A percentile compares a stretch with the other conserved stretches of the same genome.
Evolutionary conservation across 169 alveolate genomes (phyloP).

Genomic region (Cryptosporidium andersoni): DNA sequence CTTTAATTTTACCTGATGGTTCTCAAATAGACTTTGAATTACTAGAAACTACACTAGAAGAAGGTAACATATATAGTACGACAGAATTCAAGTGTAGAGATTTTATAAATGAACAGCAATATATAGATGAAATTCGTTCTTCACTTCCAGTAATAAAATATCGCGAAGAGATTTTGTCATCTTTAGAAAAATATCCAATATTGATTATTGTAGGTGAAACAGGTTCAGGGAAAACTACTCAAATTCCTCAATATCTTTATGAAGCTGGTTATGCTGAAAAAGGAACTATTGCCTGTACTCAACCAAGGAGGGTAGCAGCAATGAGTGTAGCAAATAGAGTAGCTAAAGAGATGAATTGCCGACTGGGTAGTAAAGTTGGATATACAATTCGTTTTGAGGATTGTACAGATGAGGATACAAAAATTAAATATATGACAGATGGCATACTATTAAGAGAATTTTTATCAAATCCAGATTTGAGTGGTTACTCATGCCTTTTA

Average conservation of each 20-base stretch:
- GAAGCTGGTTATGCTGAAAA: conserved; percentile 94
- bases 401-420: conserved; percentile 93
- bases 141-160: conserved; percentile 93
- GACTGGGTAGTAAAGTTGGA: conserved; percentile 97
- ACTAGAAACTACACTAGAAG: conserved; percentile 30
- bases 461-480: conserved; percentile 93
- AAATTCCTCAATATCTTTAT: conserved; percentile 96
- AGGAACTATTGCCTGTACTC: conserved; percentile 98
- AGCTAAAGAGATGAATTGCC: conserved; percentile 95
- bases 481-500: conserved; percentile 91
- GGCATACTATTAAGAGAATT: conserved; percentile 99
- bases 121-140: conserved; percentile 75
- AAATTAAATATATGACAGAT: conserved; percentile 99
- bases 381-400: conserved; percentile 96
- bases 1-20: conserved; percentile 49
- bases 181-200: conserved; percentile 90
- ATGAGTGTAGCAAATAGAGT: conserved; percentile 99
- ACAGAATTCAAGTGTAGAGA: not conserved
- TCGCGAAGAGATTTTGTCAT: conserved; percentile 90
- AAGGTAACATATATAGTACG: not conserved
- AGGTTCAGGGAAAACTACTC: conserved; percentile 99
- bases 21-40: conserved; percentile 49
- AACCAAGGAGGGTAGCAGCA: conserved; percentile 99
- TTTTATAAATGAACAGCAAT: conserved; percentile 48
- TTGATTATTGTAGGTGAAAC: conserved; percentile 98